Base-by-base conservation (phyloP, 768 basidiomycete genomes). In the Guyanaporus albipodus region DNA sequence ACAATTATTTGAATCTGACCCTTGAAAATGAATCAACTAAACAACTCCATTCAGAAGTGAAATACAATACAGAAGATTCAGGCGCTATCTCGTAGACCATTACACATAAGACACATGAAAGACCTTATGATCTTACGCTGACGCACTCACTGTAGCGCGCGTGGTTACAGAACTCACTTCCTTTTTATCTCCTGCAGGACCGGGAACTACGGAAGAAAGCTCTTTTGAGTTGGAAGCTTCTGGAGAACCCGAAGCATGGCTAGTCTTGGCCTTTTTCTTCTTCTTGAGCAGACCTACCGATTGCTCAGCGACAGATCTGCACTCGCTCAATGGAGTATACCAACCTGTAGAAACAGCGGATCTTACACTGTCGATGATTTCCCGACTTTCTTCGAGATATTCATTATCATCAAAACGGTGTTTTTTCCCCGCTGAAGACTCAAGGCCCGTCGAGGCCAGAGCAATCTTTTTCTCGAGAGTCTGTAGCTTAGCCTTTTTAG, bases 361-460 rank as follows among this genome's bases (percentile, higher is more conserved):
- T 72, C 90, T 89, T 23, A 97, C 94, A 53, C 77, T 82, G 54
- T 95, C 93, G 2, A 91, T 89, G 22, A 98, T 80, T 59, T 96
- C 92, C 64, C 79, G 74, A 57, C 85, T 92, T 70, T 95, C 85
- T 63, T 97, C 93, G 31, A 99, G 63, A 62, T 87, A 99, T 64
- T 92, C 87, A 3, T 82, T 84, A 59, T 99, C 95, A 39, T 97
- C 93, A 37, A 98, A 83, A 22, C 89, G 79, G 56, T 90, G 87
- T 60, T 95, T 96, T 74, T 78, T 84, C 9, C 88, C 87, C 0
- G 82, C 75, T 4, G 77, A 59, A 15, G 76, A 67, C 31, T 78
- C 73, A 0, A 77, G 64, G 37, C 73, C 67, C 12, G 29, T 66
- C 9, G 72, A 68, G 27, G 67, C 68, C 23, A 62, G 61, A 24